Evolutionary conservation across 2,329 filamentous ascomycete genomes (phyloP).

Genomic region (Fonsecaea multimorphosa): DNA sequence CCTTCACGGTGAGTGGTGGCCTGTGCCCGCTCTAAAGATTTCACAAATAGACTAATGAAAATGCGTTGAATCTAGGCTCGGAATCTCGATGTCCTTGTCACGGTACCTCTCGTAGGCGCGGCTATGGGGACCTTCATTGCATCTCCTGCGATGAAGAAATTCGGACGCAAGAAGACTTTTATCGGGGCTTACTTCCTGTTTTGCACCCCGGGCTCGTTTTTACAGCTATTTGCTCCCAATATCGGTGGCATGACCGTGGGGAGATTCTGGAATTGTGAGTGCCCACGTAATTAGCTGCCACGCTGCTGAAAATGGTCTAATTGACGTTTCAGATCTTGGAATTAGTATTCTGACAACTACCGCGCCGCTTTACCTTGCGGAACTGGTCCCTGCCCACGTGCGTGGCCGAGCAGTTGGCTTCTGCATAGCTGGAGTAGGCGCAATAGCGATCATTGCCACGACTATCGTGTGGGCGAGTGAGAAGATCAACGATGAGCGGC

Average conservation of each 20-base stretch:
- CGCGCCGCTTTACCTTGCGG: constrained; percentile 61
- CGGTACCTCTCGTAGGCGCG: constrained; percentile 46
- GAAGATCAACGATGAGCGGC: constrained; percentile 39
- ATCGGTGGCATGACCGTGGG: constrained; percentile 58
- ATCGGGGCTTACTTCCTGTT: constrained; percentile 45
- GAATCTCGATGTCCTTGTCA: constrained; percentile 46
- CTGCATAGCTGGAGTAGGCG: constrained; percentile 30
- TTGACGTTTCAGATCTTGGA: constrained; percentile 41
- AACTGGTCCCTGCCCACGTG: constrained; percentile 57
- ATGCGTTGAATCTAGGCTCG: constrained; percentile 35
- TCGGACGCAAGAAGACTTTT: constrained; percentile 47
- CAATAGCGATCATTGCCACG: constrained; percentile 45
- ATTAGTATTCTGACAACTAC: constrained; percentile 61
- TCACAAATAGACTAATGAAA: neutral
- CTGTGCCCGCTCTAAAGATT: neutral
- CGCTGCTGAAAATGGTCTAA: neutral
- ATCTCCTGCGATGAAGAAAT: constrained; percentile 44
- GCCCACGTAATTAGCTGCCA: neutral
- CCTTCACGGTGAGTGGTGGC: constrained; percentile 1
- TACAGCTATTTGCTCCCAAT: constrained; percentile 61
- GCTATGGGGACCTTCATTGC: constrained; percentile 40
- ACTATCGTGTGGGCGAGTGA: constrained; percentile 45
- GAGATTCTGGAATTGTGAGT: constrained; percentile 53
- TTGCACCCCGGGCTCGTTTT: constrained; percentile 45
- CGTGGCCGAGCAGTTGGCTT: constrained; percentile 42